Evolutionary conservation across 1,139 yeast genomes (phyloP).

Genomic region (Protomyces inouyei): DNA sequence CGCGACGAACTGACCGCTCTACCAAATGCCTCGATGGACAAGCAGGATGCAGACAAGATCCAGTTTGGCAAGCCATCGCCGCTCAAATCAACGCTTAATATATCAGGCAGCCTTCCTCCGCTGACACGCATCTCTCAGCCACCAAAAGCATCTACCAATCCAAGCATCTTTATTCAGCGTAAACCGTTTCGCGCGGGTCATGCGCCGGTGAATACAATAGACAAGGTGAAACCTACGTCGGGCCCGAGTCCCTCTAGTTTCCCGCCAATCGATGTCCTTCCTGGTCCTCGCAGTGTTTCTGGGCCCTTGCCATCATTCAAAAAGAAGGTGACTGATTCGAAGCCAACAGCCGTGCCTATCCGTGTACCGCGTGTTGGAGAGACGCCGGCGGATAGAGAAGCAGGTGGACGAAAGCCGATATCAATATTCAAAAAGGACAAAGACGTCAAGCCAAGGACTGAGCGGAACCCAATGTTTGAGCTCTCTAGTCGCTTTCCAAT

Average conservation of each 20-base stretch:
- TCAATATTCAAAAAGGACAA: background rate
- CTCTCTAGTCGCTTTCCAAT: conserved; percentile 1
- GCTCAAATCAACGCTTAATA: background rate
- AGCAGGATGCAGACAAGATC: background rate
- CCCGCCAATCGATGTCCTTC: background rate
- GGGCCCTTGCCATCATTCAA: conserved; percentile 19
- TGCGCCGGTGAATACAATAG: conserved; percentile 4
- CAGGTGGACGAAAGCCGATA: background rate
- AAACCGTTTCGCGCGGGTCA: conserved; percentile 14
- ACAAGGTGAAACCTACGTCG: background rate
- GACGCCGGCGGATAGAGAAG: conserved; percentile 3
- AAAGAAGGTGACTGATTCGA: background rate
- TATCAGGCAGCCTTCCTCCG: background rate
- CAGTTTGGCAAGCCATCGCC: conserved; percentile 22
- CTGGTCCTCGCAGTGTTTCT: conserved; percentile 14
- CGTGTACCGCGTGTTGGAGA: conserved; percentile 18
- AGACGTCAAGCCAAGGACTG: background rate
- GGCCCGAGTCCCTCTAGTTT: conserved; percentile 2
- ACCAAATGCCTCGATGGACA: background rate
- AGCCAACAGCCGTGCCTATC: conserved; percentile 11
- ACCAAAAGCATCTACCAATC: background rate
- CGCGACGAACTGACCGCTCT: too few relatives aligned
- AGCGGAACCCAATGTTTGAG: conserved; percentile 6
- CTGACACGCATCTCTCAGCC: background rate
- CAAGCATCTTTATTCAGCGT: conserved; percentile 16